Evolutionary conservation across 2,329 filamentous ascomycete genomes (phyloP).

Genomic region (Sclerotinia borealis): DNA sequence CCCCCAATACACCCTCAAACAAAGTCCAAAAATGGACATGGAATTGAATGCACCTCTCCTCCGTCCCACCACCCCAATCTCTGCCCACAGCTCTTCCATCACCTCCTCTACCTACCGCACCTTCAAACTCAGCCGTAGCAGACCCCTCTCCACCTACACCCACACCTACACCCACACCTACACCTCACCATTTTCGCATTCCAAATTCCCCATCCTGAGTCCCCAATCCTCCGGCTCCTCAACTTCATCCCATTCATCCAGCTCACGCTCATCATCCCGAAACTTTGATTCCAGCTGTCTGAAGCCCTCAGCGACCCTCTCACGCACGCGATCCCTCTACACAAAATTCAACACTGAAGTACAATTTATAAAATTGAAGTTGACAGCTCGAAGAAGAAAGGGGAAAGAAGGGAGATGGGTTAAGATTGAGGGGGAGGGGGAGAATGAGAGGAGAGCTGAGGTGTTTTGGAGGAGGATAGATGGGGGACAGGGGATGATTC

Average conservation of each 20-base stretch:
- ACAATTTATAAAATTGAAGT: neutral
- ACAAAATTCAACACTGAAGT: constrained; percentile 8
- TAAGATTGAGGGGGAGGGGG: constrained; percentile 6
- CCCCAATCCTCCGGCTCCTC: neutral
- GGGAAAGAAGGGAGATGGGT: constrained; percentile 4
- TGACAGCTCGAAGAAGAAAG: neutral
- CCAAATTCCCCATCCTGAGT: neutral
- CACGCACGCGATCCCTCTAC: constrained; percentile 7
- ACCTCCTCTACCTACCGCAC: neutral
- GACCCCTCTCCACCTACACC: neutral
- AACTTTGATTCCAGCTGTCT: neutral
- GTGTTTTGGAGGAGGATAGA: constrained; percentile 12
- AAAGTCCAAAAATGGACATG: neutral
- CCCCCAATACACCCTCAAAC: neutral
- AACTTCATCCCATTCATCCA: neutral
- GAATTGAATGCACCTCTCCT: constrained; percentile 11
- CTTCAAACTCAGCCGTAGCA: neutral
- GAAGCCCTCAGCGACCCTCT: neutral
- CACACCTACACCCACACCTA: neutral
- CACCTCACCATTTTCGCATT: neutral
- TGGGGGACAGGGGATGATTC: constrained; percentile 8
- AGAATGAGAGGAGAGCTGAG: constrained; percentile 2
- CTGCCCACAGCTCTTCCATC: neutral
- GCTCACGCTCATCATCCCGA: neutral
- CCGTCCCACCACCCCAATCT: neutral